Evolutionary conservation across 1,284 basidiomycete genomes (phyloP), one percentile per base, ranked within the genome.

Genomic region (Cryptococcus sp.): DNA sequence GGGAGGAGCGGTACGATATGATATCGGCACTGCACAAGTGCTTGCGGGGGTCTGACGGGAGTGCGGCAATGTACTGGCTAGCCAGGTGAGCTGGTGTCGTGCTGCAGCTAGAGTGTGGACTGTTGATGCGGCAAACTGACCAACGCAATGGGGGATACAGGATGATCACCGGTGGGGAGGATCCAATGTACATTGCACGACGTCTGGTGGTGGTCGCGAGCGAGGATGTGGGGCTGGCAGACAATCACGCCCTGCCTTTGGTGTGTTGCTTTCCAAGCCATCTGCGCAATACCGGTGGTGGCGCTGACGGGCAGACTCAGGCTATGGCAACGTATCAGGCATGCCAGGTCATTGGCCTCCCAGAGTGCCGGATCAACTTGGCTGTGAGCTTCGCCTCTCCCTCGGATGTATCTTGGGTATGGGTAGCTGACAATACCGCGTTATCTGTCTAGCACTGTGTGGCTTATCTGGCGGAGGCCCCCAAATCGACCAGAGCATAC

Each of bases 1-100:
- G 88, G 1, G 89, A 91, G 61, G 82, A 82, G 64, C 82, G 83
- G 60, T 94, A 92, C 73, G 89, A 94, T 71, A 86, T 91, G 81
- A 94, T 95, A 63, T 87, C 85, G 33, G 91, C 91, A 6, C 76
- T 91, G 63, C 92, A 95, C 77, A 95, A 95, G 74, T 85, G 84
- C 59, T 83, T 95, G 35, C 82, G 92, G 43, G 91, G 90, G 7
- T 85, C 84, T 52, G 84, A 92, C 64, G 84, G 86, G 1, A 82
- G 84, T 64, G 91, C 89, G 0, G 89, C 89, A 7, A 79, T 95
- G 78, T 95, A 94, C 76, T 95, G 91, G 90, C 80, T 92, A 7
- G 89, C 88, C 11, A 81, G 79, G 77, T 77, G 55, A 60, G 72
- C 60, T 23, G 9, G 37, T 44, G 1, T 1, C 15, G 20, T 37